Base-by-base conservation (phyloP, 495 filamentous ascomycete genomes). In the Aspergillus ostianus region DNA sequence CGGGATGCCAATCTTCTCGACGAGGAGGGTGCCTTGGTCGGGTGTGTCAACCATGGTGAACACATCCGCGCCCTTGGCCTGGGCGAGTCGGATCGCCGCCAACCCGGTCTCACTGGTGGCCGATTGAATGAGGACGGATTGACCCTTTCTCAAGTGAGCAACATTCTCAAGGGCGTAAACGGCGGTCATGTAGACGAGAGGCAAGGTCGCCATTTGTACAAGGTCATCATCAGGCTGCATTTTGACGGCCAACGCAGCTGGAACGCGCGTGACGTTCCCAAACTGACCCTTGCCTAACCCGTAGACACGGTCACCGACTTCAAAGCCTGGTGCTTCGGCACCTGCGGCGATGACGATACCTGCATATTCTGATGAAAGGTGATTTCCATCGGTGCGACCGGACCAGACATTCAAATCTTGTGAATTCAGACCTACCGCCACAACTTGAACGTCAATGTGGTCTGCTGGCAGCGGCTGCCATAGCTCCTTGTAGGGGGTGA, bases 121-220 rank as follows among this genome's bases (percentile, higher is more conserved):
- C 6, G 47, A 30, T 3, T 58, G 47, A n/a, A 58, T 58, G n/a
- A 58, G 56, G 15, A 58, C 47, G 9, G 0, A 51, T 23, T 58
- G 21, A 7, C 56, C 56, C 27, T 5, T 20, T 13, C 27, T 8
- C 4, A 58, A 7, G 2, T 13, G 55, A 1, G 47, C 18, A 1
- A 44, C 10, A 41, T 58, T 23, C 23, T 50, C 46, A 44, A 58
- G 41, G 0, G 55, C 55, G 36, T 58, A 58, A n/a, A 50, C 12
- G 3, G 47, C 55, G 3, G 47, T 50, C 21, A 32, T 51, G 47
- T 51, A 58, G 6, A 51, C 55, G 9, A 51, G 7, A 5, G 55
- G 55, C 46, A 58, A 32, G 12, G 55, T 20, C 3, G 55, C 55
- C 26, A 41, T 23, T 7, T 12, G 15, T 46, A 36, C 17, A 1